Conservation (phyloP, 495 filamentous ascomycete species). For the Astrothelium subdiscretum region DNA sequence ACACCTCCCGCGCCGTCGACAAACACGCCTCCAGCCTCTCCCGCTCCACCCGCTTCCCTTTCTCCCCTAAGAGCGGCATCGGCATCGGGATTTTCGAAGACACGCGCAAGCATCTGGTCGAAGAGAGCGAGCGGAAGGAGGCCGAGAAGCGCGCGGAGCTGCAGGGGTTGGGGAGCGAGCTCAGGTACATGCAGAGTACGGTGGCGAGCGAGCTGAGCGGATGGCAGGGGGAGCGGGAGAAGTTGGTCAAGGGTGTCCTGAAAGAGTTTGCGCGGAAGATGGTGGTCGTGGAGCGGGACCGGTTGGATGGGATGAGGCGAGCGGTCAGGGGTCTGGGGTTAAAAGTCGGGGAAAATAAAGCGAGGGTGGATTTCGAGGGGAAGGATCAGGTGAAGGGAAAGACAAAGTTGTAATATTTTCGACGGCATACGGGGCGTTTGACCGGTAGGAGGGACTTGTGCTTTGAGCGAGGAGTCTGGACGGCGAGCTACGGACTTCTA, state of each 20-base stretch:
- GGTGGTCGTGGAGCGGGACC: constrained; percentile 64
- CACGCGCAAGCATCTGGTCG: constrained; percentile 64
- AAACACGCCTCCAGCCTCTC: constrained; percentile 61
- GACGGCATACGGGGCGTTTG: too few relatives aligned
- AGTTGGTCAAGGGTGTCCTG: constrained; percentile 61
- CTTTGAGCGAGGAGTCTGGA: not conserved
- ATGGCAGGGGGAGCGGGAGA: constrained; percentile 80
- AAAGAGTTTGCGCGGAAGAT: constrained; percentile 64
- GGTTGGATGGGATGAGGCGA: constrained; percentile 70
- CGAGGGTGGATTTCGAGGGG: not conserved
- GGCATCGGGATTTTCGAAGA: constrained; percentile 62
- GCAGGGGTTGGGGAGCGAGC: constrained; percentile 55
- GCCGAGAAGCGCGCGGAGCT: constrained; percentile 52
- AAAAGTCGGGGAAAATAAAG: constrained; percentile 4
- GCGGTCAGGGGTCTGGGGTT: constrained; percentile 44
- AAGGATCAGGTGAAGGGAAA: not conserved
- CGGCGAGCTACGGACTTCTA: too few relatives aligned
- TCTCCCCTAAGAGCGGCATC: not conserved
- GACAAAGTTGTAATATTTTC: not conserved
- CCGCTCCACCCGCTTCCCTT: constrained; percentile 63
- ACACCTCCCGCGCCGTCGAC: constrained; percentile 53
- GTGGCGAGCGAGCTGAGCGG: constrained; percentile 85
- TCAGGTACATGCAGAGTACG: constrained; percentile 85
- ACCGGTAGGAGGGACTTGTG: not conserved
- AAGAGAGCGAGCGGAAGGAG: constrained; percentile 67